Evolutionary conservation across 1,284 basidiomycete species (phyloP), one percentile per base, ranked within the genome.

Genomic region (Pterulicium gracile): DNA sequence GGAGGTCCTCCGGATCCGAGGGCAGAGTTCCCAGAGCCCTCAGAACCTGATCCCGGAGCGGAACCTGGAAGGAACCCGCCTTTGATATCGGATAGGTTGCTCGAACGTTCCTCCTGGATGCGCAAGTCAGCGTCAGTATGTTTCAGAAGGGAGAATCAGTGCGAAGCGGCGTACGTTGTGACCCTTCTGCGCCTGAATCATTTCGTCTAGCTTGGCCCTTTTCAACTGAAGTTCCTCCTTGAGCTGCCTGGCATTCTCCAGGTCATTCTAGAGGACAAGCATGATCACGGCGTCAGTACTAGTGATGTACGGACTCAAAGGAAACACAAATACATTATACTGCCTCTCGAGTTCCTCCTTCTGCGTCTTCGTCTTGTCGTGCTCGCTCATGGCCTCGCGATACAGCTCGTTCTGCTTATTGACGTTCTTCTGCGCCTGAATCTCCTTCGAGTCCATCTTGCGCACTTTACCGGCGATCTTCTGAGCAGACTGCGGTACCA

Each of bases 291-390:
- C n/a, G 4, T 39, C 36, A 39, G 36, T 18, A 32, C 27, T n/a
- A n/a, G n/a, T n/a, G n/a, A n/a, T n/a, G n/a, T n/a, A n/a, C n/a
- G n/a, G n/a, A n/a, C n/a, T n/a, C n/a, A n/a, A n/a, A n/a, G n/a
- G n/a, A n/a, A n/a, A n/a, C n/a, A n/a, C n/a, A n/a, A n/a, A n/a
- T n/a, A n/a, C n/a, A n/a, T n/a, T n/a, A n/a, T 15, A 7, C n/a
- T 39, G 36, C 19, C 19, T 13, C 15, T 39, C 7, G 5, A 39
- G n/a, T 13, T 39, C 15, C 15, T 39, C 4, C 36, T 39, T 39
- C 36, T 39, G n/a, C 36, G 36, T 39, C 36, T 15, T 4, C 36
- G 15, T 17, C 36, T 39, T 39, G n/a, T 39, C 36, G 15, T 39
- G 36, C 15, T 39, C 36, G 7, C n/a, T 39, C 36, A 39, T 7